These are phyloP conservation scores for Phytophthora pseudosyringae DNA, from an alignment of 352 stramenopile species.

Conservation along the genomic window DNA sequence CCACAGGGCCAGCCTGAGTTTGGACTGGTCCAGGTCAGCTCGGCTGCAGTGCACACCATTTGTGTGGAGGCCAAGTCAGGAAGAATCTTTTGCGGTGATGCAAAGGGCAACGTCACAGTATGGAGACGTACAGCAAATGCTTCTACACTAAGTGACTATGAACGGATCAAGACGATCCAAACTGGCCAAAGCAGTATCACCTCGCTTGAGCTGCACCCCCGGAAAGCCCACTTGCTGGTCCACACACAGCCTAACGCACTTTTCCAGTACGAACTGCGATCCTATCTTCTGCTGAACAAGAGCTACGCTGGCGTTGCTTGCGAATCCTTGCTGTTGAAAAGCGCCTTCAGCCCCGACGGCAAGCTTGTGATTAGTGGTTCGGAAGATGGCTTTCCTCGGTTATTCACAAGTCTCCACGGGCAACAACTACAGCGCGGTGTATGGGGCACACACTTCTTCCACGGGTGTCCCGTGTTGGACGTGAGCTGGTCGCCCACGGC, in stretches of 20 bases:
- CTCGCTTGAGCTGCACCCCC: slow-evolving; percentile 63
- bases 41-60: slow-evolving; percentile 55
- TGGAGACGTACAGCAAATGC: slow-evolving; percentile 34
- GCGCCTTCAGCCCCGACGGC: slow-evolving; percentile 68
- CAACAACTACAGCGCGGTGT: slow-evolving; percentile 49
- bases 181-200: slow-evolving; percentile 61
- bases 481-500: slow-evolving; percentile 66
- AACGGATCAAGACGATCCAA: slow-evolving; percentile 58
- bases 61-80: slow-evolving; percentile 49
- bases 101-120: slow-evolving; percentile 51
- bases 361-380: slow-evolving; percentile 67
- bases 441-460: slow-evolving; percentile 69
- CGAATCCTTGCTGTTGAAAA: slow-evolving; percentile 54
- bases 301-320: slow-evolving; percentile 61
- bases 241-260: slow-evolving; percentile 66
- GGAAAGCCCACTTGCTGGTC: slow-evolving; percentile 71
- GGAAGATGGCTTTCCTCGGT: slow-evolving; percentile 61
- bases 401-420: slow-evolving; percentile 65
- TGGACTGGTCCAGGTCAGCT: slow-evolving; percentile 34
- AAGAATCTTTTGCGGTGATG: slow-evolving; percentile 69
- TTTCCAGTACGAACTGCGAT: slow-evolving; percentile 78
- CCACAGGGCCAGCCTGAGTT: slow-evolving; percentile 26
- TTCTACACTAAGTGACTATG: slow-evolving; percentile 27
- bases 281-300: slow-evolving; percentile 78
- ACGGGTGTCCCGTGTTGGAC: slow-evolving; percentile 53